These are phyloP conservation scores for Primulina eburnea DNA, from an alignment of 257 asterid genomes.

Conservation along the genomic window DNA sequence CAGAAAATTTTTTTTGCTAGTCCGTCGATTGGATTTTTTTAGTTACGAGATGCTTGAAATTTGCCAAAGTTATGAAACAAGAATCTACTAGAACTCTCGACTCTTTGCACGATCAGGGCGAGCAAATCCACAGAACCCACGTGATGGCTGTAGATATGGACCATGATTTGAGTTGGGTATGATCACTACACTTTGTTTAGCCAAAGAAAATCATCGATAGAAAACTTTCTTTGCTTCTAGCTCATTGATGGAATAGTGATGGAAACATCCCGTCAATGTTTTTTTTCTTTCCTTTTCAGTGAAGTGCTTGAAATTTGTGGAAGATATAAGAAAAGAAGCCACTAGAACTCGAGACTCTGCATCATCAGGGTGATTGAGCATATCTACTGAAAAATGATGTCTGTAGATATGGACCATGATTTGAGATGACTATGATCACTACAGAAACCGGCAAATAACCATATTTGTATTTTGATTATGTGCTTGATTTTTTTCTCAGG, in stretches of 20 bases:
- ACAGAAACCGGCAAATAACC: no score
- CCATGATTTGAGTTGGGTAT: slow-evolving; percentile 43
- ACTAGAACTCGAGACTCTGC: not conserved
- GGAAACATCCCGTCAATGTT: not conserved
- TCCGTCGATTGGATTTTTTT: slow-evolving; percentile 42
- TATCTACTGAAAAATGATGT: no score
- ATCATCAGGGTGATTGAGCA: not conserved
- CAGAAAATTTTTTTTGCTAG: slow-evolving; percentile 37
- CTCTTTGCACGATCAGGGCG: slow-evolving; percentile 48
- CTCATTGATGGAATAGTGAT: no score
- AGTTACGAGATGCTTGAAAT: slow-evolving; percentile 36
- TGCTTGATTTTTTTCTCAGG: slow-evolving; percentile 24
- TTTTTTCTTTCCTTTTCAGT: not conserved
- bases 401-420: no score
- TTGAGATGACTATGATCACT: no score
- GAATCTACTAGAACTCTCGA: slow-evolving; percentile 41
- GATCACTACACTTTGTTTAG: not conserved
- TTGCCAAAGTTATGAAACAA: slow-evolving; percentile 45
- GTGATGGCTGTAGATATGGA: slow-evolving; percentile 51
- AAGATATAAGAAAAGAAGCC: not conserved
- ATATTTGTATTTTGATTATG: not conserved
- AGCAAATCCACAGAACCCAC: slow-evolving; percentile 48
- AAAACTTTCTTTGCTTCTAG: not conserved
- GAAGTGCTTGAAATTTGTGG: not conserved
- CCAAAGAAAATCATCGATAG: not conserved